These are phyloP conservation scores for Psophocarpus tetragonolobus DNA, from an alignment of 306 rosid species.

Conservation along the genomic window DNA sequence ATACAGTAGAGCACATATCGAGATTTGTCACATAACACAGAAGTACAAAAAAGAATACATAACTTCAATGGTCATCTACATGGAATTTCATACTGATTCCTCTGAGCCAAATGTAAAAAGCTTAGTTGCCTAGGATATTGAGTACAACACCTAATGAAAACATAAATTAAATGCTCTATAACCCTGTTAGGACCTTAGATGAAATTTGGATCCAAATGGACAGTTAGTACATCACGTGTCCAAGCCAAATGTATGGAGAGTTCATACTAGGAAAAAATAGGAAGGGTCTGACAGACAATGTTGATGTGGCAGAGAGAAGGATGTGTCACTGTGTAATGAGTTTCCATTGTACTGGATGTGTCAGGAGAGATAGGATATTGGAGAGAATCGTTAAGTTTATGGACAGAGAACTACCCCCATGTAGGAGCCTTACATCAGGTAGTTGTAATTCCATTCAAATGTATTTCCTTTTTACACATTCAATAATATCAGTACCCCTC, in stretches of 20 bases:
- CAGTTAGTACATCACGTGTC: not conserved
- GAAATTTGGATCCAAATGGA: not conserved
- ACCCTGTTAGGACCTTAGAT: not conserved
- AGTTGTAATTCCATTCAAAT: not conserved
- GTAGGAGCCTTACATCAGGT: not conserved
- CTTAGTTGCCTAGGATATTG: not conserved
- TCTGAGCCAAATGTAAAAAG: not conserved
- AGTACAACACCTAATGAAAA: not conserved
- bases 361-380: not conserved
- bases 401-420: not conserved
- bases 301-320: not conserved
- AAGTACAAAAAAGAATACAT: not conserved
- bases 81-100: slow-evolving; percentile 5
- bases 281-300: not conserved
- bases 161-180: not conserved
- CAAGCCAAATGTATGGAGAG: not conserved
- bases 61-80: not conserved
- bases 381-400: not conserved
- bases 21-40: slow-evolving; percentile 8
- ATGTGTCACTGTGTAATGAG: not conserved
- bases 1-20: slow-evolving; percentile 18
- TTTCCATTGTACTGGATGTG: not conserved
- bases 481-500: not conserved
- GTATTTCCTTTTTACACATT: not conserved
- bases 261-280: not conserved